These are phyloP conservation scores for Pichia paraexigua DNA, from an alignment of 805 yeast species.

Conservation along the genomic window DNA sequence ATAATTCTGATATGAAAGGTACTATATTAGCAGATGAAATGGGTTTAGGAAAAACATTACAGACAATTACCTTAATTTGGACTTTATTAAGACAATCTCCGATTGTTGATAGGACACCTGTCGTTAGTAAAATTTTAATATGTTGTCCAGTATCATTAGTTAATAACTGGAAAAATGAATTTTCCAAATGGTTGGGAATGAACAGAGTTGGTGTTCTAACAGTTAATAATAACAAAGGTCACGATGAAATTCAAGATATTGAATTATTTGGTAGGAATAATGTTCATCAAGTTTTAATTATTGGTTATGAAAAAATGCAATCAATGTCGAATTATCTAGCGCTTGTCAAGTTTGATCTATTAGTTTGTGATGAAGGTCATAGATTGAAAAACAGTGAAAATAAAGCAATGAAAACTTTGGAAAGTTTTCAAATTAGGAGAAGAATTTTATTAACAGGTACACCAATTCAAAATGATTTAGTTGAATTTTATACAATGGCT, in stretches of 20 bases:
- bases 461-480: constrained; percentile 77
- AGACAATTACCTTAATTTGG: constrained; percentile 79
- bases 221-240: constrained; percentile 39
- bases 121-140: constrained; percentile 51
- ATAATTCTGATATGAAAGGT: constrained; percentile 48
- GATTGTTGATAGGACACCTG: constrained; percentile 26
- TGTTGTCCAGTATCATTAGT: constrained; percentile 91
- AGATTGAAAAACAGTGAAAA: constrained; percentile 69
- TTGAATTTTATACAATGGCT: constrained; percentile 72
- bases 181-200: constrained; percentile 76
- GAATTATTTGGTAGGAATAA: constrained; percentile 54
- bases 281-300: constrained; percentile 73
- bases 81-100: constrained; percentile 69
- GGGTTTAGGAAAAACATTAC: constrained; percentile 91
- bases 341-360: constrained; percentile 46
- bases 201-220: constrained; percentile 61
- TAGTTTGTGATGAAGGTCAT: constrained; percentile 95
- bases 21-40: constrained; percentile 92
- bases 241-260: constrained; percentile 51
- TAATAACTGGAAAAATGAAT: constrained; percentile 82
- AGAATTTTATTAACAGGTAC: constrained; percentile 62
- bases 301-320: constrained; percentile 80
- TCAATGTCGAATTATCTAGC: constrained; percentile 43
- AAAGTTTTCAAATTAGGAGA: constrained; percentile 42
- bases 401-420: constrained; percentile 60